Percentiles rank a stretch among this genome's conserved stretches.
Evolutionary conservation across 805 yeast species (phyloP).

Genomic region (Zygoascus ofunaensis): DNA sequence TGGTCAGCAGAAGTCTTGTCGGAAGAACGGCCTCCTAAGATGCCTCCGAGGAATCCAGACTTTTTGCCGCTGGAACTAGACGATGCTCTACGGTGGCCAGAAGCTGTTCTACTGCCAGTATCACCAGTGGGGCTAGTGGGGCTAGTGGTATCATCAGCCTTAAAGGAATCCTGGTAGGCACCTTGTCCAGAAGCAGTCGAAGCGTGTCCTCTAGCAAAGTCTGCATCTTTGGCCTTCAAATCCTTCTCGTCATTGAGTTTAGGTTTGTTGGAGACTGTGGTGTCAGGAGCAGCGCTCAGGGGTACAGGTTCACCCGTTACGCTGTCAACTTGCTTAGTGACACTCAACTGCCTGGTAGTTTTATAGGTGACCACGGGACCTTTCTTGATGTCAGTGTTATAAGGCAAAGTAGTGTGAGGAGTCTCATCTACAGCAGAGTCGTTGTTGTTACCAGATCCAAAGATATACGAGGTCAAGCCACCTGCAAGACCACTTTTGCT

Average conservation of each 20-base stretch:
- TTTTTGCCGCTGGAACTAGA: too few species aligned
- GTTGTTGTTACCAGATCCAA: background rate
- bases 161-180: constrained; percentile 1
- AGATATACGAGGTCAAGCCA: background rate
- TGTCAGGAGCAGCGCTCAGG: background rate
- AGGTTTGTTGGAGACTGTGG: background rate
- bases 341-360: constrained; percentile 2
- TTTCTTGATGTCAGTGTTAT: constrained; percentile 1
- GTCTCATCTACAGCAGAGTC: background rate
- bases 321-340: background rate
- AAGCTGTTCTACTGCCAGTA: background rate
- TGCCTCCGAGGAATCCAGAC: too few species aligned
- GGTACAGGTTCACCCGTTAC: background rate
- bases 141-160: background rate
- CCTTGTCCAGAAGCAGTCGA: constrained; percentile 1
- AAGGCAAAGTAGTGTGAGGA: constrained; percentile 1
- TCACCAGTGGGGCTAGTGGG: constrained; percentile 2
- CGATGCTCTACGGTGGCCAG: too few species aligned
- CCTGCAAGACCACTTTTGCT: too few species aligned
- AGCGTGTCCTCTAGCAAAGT: constrained; percentile 4
- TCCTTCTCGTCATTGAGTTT: too few species aligned
- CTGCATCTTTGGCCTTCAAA: too few species aligned
- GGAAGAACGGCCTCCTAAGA: too few species aligned
- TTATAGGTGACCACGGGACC: constrained; percentile 1
- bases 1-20: too few species aligned